Evolutionary conservation across 208 protist species (phyloP), one percentile per base, ranked within the genome.

Genomic region (Tetramitus jugosus): DNA sequence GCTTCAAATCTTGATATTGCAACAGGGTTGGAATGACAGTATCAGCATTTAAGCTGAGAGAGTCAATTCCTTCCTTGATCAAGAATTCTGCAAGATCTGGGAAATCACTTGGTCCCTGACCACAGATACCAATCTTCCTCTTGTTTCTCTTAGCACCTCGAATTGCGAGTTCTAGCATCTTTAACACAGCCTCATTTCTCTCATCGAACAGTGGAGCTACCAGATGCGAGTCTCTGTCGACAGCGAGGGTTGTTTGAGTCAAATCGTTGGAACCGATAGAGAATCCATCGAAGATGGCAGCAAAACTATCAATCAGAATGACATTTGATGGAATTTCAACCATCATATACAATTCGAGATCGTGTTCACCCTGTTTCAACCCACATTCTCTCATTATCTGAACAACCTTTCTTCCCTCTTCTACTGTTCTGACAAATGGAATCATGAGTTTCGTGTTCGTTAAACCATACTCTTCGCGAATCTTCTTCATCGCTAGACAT

Each of bases 391-490:
- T 14, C 45, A 49, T 49, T 49, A 17, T 14, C 14, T 49, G 45
- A 49, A 49, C 4, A 29, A 83, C 82, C 37, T 84, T 81, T 53
- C 78, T 79, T 29, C 68, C 77, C 77, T 84, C 81, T 20, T 61
- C 46, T 23, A 82, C 60, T 17, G 83, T 86, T 10, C 83, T 56
- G n/a, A 77, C 78, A 52, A 86, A 86, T 20, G 83, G 83, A 35
- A 86, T 80, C 83, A 86, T 86, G 35, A 86, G 65, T 39, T 69
- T 68, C n/a, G 84, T 65, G 71, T 86, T 86, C 26, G 78, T 84
- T 17, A 86, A 67, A 26, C 83, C 83, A 78, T 82, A 84, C 40
- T 84, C 76, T 26, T 85, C 77, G 1, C 83, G 74, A 39, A 85
- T 76, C 61, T 79, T 60, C 37, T 60, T 39, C 3, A 82, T 53